A percentile compares a stretch with the other conserved stretches of the same genome.
phyloP scores from a whole-genome alignment of 345 rosid genomes.

The Sonneratia caseolaris region DNA sequence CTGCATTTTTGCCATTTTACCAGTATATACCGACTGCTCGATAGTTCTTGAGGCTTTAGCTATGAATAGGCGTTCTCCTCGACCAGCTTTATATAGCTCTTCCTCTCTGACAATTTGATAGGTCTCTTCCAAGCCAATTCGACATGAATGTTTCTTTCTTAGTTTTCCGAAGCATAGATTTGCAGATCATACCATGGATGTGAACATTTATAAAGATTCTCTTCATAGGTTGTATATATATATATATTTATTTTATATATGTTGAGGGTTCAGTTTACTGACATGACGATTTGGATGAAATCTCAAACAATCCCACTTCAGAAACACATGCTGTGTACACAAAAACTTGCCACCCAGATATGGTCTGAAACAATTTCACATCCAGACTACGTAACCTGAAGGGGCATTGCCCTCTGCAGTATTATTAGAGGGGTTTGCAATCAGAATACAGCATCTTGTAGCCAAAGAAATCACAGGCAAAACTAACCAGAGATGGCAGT shows the following conservation, averaged over 20 bases:
- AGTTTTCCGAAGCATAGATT: not conserved
- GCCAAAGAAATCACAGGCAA: not conserved
- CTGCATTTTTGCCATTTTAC: slow-evolving; percentile 15
- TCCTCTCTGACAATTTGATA: not conserved
- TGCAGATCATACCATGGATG: not conserved
- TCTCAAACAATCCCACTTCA: not conserved
- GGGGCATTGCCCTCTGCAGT: not conserved
- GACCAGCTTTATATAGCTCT: not conserved
- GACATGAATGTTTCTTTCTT: not conserved
- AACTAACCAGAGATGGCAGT: not conserved
- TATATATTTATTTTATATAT: too few relatives aligned
- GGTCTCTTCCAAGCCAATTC: not conserved
- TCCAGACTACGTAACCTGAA: too few relatives aligned
- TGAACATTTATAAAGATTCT: not conserved
- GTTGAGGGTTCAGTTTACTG: too few relatives aligned
- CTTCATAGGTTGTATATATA: not conserved
- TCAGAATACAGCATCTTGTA: not conserved
- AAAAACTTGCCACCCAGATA: too few relatives aligned
- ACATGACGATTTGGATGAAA: not conserved
- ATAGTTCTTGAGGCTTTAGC: slow-evolving; percentile 5
- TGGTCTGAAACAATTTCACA: too few relatives aligned
- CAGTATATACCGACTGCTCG: not conserved
- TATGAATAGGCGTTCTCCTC: slow-evolving; percentile 11
- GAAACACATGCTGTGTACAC: not conserved
- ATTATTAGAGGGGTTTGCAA: not conserved